Evolutionary conservation across 169 alveolate species (phyloP), one percentile per base, ranked within the genome.

Genomic region (Eimeria zaria): DNA sequence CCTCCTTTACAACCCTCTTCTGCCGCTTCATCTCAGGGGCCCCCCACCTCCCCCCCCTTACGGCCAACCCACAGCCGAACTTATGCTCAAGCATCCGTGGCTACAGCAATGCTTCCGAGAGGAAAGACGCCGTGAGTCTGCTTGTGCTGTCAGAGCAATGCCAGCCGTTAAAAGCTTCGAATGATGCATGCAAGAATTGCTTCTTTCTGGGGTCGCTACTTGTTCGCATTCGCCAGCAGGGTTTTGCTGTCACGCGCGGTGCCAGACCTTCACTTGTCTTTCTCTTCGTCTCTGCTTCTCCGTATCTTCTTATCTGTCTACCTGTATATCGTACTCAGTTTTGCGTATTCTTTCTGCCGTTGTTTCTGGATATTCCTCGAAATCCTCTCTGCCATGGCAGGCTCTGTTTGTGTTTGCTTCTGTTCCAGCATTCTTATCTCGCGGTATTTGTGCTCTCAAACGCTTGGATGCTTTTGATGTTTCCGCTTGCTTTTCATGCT

Each of bases 1-100:
- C 46, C 97, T 97, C 22, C 96, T 97, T 64, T 67, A 92, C 87
- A 92, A 92, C 60, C 92, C 96, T 64, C 84, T 87, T 67, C 84
- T 87, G 83, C 94, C 94, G 36, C 84, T 87, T 18, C 94, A 64
- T 44, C 67, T 87, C 30, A 76, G 94, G 41, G 94, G 94, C 24
- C 94, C 94, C 11, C 94, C 94, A 16, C 94, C 80, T 12, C 84
- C 94, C 84, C 94, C 94, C 22, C 94, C 80, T 27, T 87, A 67
- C 46, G 81, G 41, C 67, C 94, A 60, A 24, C 94, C 94, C 67
- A 67, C 94, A 8, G 94, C 94, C 5, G 94, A 39, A 9, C 48
- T 62, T 46, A 60, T 87, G 94, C 84, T 87, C 51, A 87, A 44
- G 60, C 94, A 87, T 33, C 91, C 91, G 76, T 84, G 91, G 91